A percentile compares a stretch with the other conserved stretches of the same genome.
Conservation (phyloP, 306 rosid species). For the Quercus agrifolia region DNA sequence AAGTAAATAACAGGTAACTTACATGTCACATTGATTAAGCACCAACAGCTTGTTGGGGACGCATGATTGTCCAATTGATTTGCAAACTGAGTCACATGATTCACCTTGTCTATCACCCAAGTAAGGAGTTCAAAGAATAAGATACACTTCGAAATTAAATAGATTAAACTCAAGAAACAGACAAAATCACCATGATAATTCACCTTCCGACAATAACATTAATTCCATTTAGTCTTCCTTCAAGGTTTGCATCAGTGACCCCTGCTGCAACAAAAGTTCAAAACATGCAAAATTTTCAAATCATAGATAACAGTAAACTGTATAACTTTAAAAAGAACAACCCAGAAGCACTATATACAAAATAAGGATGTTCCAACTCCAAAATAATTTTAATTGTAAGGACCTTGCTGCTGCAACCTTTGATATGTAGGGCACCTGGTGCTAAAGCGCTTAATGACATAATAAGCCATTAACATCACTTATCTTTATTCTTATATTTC, state of each 20-base stretch:
- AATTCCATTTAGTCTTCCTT: constrained; percentile 75
- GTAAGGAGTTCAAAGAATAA: constrained; percentile 31
- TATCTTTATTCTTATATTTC: background rate
- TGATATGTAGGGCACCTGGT: background rate
- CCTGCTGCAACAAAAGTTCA: constrained; percentile 39
- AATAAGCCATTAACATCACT: background rate
- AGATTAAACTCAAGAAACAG: background rate
- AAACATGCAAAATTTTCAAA: constrained; percentile 9
- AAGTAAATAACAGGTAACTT: constrained; percentile 35
- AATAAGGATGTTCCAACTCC: background rate
- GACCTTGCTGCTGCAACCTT: background rate
- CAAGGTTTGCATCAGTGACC: constrained; percentile 42
- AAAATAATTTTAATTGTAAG: background rate
- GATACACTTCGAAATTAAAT: constrained; percentile 27
- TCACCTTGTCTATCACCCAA: constrained; percentile 74
- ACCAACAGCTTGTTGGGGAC: constrained; percentile 78
- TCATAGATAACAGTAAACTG: background rate
- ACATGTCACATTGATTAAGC: constrained; percentile 88
- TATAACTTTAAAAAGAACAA: background rate
- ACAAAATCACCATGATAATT: constrained; percentile 16
- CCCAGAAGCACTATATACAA: background rate
- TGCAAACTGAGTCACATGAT: constrained; percentile 86
- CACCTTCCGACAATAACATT: constrained; percentile 87
- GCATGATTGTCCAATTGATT: constrained; percentile 77
- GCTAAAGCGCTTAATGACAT: background rate